Evolutionary conservation across 306 rosid species (phyloP).

Genomic region (Rosa rugosa): DNA sequence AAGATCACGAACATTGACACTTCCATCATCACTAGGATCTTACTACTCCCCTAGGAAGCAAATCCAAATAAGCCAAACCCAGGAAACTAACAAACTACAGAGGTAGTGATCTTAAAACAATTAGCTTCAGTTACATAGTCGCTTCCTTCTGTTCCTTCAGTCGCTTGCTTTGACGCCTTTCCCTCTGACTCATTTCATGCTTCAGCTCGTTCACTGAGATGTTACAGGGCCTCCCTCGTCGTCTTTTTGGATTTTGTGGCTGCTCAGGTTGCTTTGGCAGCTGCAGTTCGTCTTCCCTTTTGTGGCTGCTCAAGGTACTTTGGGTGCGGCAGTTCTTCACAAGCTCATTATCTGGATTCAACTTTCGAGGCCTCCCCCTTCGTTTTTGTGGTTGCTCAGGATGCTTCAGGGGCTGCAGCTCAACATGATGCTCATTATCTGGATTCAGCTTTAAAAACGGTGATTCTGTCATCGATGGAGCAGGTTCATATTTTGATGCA

Average conservation of each 20-base stretch:
- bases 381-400: not conserved
- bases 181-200: not conserved
- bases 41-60: not conserved
- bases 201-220: not conserved
- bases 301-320: not conserved
- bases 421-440: no score
- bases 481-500: no score
- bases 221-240: not conserved
- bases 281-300: not conserved
- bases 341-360: not conserved
- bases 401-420: not conserved
- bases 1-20: not conserved
- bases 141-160: slow-evolving; percentile 1
- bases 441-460: no score
- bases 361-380: not conserved
- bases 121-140: not conserved
- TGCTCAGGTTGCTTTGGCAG: not conserved
- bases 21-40: not conserved
- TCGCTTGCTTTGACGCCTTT: not conserved
- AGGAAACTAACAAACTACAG: not conserved
- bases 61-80: not conserved
- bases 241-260: not conserved
- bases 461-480: no score
- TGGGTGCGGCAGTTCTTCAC: not conserved
- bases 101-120: not conserved